Percentiles rank a stretch among this genome's conserved stretches.
Conservation (phyloP, 2,329 filamentous ascomycete species). For the Fusarium sacchari region DNA sequence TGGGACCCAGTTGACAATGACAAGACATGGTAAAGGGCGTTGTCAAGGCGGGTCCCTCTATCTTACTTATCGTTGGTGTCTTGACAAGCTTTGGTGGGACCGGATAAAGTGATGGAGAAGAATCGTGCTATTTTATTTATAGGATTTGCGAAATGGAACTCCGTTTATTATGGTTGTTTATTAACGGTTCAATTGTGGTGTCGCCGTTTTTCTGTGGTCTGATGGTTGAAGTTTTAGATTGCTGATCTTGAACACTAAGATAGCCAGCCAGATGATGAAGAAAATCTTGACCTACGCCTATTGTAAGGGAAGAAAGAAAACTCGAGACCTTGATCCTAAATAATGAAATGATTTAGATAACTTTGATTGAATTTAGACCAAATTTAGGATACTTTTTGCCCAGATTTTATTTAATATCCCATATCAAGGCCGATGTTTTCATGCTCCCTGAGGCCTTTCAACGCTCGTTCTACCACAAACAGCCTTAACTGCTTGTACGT, state of each 20-base stretch:
- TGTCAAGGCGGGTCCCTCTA: slow-evolving; percentile 13
- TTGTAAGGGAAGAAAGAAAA: too few species aligned
- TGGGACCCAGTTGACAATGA: slow-evolving; percentile 16
- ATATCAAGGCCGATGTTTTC: too few species aligned
- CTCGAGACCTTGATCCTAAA: too few species aligned
- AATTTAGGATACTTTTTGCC: too few species aligned
- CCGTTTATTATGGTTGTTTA: neutral
- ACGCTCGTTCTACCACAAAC: too few species aligned
- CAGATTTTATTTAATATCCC: too few species aligned
- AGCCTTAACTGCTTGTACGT: too few species aligned
- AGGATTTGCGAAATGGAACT: neutral
- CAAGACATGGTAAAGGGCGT: slow-evolving; percentile 28
- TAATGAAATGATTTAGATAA: too few species aligned
- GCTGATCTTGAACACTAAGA: neutral
- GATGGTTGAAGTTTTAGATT: too few species aligned
- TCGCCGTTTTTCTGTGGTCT: neutral
- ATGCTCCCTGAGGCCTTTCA: too few species aligned
- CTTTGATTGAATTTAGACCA: too few species aligned
- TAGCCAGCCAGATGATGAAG: neutral
- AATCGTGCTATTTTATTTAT: slow-evolving; percentile 2
- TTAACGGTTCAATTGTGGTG: neutral
- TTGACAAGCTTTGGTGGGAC: slow-evolving; percentile 5
- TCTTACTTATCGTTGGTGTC: slow-evolving; percentile 31
- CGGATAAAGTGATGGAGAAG: neutral
- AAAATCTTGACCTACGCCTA: too few species aligned